phyloP scores from a whole-genome alignment of 2,329 filamentous ascomycete species.

The Celoporthe dispersa region DNA sequence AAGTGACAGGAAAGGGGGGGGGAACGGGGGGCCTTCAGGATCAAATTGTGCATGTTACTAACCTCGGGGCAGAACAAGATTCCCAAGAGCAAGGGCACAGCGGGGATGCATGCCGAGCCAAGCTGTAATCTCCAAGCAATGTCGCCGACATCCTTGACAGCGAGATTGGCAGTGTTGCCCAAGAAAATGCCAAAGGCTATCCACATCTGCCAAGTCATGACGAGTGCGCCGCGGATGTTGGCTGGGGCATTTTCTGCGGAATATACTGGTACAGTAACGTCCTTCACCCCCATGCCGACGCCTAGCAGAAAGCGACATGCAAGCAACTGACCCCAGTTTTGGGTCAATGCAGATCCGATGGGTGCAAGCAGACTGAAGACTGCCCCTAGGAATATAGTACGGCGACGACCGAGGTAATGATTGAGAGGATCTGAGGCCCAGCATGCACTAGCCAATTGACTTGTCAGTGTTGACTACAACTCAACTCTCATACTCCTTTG shows the following conservation, averaged over 20 bases:
- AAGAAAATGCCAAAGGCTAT: conserved; percentile 48
- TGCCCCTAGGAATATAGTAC: conserved; percentile 64
- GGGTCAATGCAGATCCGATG: neutral
- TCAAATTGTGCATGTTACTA: conserved; percentile 44
- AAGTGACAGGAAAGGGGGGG: conserved; percentile 42
- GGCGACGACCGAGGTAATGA: conserved; percentile 64
- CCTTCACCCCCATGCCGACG: conserved; percentile 45
- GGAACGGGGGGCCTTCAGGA: conserved; percentile 46
- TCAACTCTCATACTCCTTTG: too few relatives aligned
- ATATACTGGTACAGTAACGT: conserved; percentile 42
- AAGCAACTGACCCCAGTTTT: conserved; percentile 42
- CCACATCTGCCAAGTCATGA: conserved; percentile 41
- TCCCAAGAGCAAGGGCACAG: conserved; percentile 1
- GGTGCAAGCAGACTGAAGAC: conserved; percentile 46
- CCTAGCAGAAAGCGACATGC: conserved; percentile 42
- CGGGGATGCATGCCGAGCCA: neutral
- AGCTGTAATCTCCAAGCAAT: conserved; percentile 3
- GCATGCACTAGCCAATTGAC: conserved; percentile 29
- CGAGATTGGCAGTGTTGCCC: conserved; percentile 52
- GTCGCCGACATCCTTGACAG: conserved; percentile 32
- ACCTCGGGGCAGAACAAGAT: conserved; percentile 7
- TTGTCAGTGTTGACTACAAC: neutral
- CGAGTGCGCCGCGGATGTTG: conserved; percentile 44
- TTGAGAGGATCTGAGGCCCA: conserved; percentile 53
- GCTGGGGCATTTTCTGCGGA: conserved; percentile 44